Conservation (phyloP, 2,329 filamentous ascomycete species). For the Zalaria sp. region DNA sequence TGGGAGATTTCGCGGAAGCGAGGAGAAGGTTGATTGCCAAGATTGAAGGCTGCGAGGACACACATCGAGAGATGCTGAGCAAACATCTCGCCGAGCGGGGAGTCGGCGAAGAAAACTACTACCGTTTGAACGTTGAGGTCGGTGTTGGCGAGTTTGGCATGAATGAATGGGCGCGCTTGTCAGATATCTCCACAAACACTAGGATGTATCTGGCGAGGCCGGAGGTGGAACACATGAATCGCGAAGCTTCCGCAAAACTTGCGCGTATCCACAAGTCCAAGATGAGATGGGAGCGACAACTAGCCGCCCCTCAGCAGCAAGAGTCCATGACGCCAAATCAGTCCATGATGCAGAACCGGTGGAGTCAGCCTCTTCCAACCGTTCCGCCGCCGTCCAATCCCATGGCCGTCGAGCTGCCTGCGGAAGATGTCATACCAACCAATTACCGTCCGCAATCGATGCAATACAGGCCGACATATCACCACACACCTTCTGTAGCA, state of each 20-base stretch:
- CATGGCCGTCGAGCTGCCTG: slow-evolving; percentile 45
- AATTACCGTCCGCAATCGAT: slow-evolving; percentile 2
- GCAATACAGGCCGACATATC: slow-evolving; percentile 40
- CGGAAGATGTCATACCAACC: slow-evolving; percentile 32
- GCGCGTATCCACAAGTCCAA: slow-evolving; percentile 72
- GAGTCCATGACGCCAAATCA: background rate
- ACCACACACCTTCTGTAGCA: slow-evolving; percentile 33
- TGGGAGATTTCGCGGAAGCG: slow-evolving; percentile 87
- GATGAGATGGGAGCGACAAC: slow-evolving; percentile 44
- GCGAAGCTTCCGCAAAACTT: slow-evolving; percentile 64
- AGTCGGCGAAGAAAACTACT: slow-evolving; percentile 54
- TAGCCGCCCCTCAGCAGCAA: slow-evolving; percentile 19
- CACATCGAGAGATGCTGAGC: slow-evolving; percentile 71
- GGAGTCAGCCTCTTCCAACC: slow-evolving; percentile 15
- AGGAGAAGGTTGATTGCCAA: slow-evolving; percentile 72
- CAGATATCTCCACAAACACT: slow-evolving; percentile 88
- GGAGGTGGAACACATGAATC: slow-evolving; percentile 63
- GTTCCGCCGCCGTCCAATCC: slow-evolving; percentile 29
- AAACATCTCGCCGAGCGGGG: slow-evolving; percentile 59
- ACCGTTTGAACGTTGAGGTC: slow-evolving; percentile 89
- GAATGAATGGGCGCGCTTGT: slow-evolving; percentile 94
- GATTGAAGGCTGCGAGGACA: slow-evolving; percentile 88
- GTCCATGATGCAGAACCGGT: slow-evolving; percentile 1
- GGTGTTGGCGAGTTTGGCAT: slow-evolving; percentile 95
- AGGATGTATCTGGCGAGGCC: slow-evolving; percentile 64